Base-by-base conservation (phyloP, 2,329 filamentous ascomycete genomes). In the Fusarium sp. region DNA sequence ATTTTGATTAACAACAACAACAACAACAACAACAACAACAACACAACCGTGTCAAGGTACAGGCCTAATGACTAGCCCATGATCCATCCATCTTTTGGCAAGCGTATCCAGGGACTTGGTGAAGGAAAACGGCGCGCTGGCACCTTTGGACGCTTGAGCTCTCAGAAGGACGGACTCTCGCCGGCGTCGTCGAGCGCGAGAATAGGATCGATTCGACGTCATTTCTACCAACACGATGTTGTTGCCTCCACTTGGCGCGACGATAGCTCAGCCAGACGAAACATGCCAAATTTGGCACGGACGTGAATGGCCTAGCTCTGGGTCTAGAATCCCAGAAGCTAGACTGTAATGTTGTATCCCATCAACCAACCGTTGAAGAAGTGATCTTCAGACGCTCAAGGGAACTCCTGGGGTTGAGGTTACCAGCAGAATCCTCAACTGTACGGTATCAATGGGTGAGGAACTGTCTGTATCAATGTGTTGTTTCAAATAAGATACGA, bases 171-270 rank as follows among this genome's bases (percentile, higher is more conserved):
- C 53, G 52, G 48, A 49, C 65, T 57, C 17, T 63, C 36, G 45
- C 49, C 49, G 56, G 36, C 46, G 38, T 52, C 58, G 55, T 51
- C 53, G 21, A 53, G 49, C 32, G 43, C 32, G 17, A 54, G 32
- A 46, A 57, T 27, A 65, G 57, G 51, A 39, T 54, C 45, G 48
- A 49, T 56, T 51, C 41, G 62, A 69, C 64, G 63, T 69, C 66
- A 69, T 59, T 44, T 63, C 39, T 27, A 49, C 56, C 45, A 53
- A 38, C 27, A 45, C 37, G 41, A 57, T 56, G 47, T 36, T 54
- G 48, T 35, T 29, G 33, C 58, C 63, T 67, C 67, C 67, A 70
- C 67, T 70, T 70, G 48, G 67, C 54, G 51, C 46, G 42, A 39
- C 41, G 35, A 60, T 57, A 51, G 62, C 51, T 59, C 51, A 35